These are phyloP conservation scores for Chlorophyllum brunneum DNA, from an alignment of 768 basidiomycete genomes.

Conservation along the genomic window DNA sequence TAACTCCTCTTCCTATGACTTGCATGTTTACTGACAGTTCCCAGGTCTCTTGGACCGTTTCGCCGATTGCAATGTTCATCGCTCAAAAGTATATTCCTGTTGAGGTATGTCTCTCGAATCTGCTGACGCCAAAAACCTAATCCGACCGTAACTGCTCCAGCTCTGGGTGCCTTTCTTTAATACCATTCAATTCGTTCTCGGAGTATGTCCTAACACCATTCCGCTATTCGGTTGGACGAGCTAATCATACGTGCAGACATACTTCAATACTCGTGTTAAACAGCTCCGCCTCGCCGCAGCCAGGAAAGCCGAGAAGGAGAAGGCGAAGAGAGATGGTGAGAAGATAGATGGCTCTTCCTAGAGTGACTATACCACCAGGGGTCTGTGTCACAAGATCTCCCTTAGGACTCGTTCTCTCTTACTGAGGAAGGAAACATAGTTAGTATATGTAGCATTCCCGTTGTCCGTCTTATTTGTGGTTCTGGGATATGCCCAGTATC, in stretches of 20 bases:
- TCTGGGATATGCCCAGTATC: too few relatives aligned
- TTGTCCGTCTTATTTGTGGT: too few relatives aligned
- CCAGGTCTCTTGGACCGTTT: conserved; percentile 80
- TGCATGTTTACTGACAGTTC: not conserved
- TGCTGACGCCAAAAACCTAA: too few relatives aligned
- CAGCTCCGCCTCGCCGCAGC: conserved; percentile 50
- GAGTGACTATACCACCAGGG: too few relatives aligned
- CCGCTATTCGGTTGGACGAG: not conserved
- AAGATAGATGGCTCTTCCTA: conserved; percentile 20
- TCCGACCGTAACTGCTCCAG: conserved; percentile 28
- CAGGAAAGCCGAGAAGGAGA: conserved; percentile 44
- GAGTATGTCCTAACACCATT: conserved; percentile 42
- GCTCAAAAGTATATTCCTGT: conserved; percentile 80
- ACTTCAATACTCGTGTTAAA: conserved; percentile 74
- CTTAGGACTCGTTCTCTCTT: too few relatives aligned
- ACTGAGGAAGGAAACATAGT: too few relatives aligned
- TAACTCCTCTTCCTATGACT: not conserved
- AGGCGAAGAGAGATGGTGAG: conserved; percentile 25
- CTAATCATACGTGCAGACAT: conserved; percentile 40
- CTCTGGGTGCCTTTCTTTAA: conserved; percentile 91
- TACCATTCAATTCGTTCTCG: conserved; percentile 67
- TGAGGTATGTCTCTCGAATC: conserved; percentile 47
- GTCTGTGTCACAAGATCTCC: too few relatives aligned
- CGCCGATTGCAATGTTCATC: conserved; percentile 67
- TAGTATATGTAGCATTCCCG: too few relatives aligned